Conservation (phyloP, 1,284 basidiomycete species). For the Moesziomyces sp. region DNA sequence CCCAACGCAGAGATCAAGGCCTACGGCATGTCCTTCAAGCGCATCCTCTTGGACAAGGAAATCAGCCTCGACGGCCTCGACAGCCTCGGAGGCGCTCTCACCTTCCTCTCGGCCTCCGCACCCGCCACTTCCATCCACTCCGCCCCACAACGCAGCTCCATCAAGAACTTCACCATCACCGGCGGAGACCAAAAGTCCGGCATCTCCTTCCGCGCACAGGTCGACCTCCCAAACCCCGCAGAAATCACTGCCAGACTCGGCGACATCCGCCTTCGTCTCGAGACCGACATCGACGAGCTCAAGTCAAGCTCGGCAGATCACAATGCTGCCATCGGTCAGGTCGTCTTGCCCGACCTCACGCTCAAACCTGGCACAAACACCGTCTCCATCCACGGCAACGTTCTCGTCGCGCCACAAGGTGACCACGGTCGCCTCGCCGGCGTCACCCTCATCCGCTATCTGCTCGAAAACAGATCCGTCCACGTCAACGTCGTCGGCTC, state of each 20-base stretch:
- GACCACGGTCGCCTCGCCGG: slow-evolving; percentile 27
- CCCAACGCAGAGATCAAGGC: slow-evolving; percentile 46
- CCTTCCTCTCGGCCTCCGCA: slow-evolving; percentile 4
- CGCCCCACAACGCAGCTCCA: slow-evolving; percentile 12
- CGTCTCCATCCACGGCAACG: slow-evolving; percentile 21
- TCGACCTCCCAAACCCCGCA: slow-evolving; percentile 44
- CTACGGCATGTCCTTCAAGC: slow-evolving; percentile 52
- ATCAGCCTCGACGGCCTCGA: slow-evolving; percentile 42
- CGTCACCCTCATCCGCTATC: slow-evolving; percentile 29
- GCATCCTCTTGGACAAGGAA: slow-evolving; percentile 43
- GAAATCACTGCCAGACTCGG: slow-evolving; percentile 22
- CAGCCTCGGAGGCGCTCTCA: slow-evolving; percentile 42
- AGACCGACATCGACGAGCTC: slow-evolving; percentile 40
- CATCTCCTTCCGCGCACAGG: slow-evolving; percentile 41
- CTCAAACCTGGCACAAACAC: slow-evolving; percentile 23
- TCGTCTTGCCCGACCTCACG: slow-evolving; percentile 28
- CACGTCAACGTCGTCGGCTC: slow-evolving; percentile 30
- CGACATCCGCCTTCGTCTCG: slow-evolving; percentile 22
- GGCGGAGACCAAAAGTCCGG: slow-evolving; percentile 41
- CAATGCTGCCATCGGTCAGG: slow-evolving; percentile 26
- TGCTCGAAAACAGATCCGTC: slow-evolving; percentile 49
- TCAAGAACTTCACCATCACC: slow-evolving; percentile 42
- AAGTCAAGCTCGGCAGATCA: slow-evolving; percentile 11
- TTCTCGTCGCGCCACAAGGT: slow-evolving; percentile 8
- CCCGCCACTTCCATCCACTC: slow-evolving; percentile 1